Evolutionary conservation across 768 basidiomycete species (phyloP), one percentile per base, ranked within the genome.

Genomic region (Fomitopsis serialis): DNA sequence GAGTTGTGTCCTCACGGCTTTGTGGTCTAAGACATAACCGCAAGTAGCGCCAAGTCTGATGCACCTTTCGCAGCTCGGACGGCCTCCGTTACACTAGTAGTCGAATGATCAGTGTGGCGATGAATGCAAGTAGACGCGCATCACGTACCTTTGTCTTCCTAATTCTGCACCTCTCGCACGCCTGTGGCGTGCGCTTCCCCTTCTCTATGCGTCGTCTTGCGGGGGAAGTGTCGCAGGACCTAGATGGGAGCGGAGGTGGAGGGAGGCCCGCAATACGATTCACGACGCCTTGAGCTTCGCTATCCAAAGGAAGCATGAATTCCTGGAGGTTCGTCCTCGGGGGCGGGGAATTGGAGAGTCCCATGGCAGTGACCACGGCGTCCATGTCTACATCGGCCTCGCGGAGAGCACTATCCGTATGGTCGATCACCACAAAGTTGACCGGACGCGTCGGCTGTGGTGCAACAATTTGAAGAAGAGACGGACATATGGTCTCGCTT

Each of bases 161-260:
- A 37, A 52, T 52, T 32, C 58, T 47, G 49, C 58, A 60, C 45
- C 48, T 2, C 27, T 60, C 58, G 36, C 58, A 60, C 34, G 58
- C 58, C 48, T 57, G 58, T 3, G 55, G 48, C 9, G 48, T 49
- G 22, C 48, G 48, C 37, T 40, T 40, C 15, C 37, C 15, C 15
- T 40, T 40, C 15, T 40, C 19, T 40, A 19, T 40, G 37, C 37
- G 15, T 17, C 15, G 13, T 7, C 37, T 17, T 10, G 44, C 10
- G 12, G 5, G 22, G 11, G 23, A 45, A 5, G 44, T 23, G 21
- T 10, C 21, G 9, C 21, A 9, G 5, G 23, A 13, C 23, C 12
- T 11, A 4, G 5, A 45, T 45, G 21, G 44, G 9, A 23, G 44
- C 19, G 37, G 6, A 17, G 37, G 37, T 17, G 15, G 37, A 40